Evolutionary conservation across 2,329 filamentous ascomycete genomes (phyloP), one percentile per base, ranked within the genome.

Genomic region (Clarireedia hainanense): DNA sequence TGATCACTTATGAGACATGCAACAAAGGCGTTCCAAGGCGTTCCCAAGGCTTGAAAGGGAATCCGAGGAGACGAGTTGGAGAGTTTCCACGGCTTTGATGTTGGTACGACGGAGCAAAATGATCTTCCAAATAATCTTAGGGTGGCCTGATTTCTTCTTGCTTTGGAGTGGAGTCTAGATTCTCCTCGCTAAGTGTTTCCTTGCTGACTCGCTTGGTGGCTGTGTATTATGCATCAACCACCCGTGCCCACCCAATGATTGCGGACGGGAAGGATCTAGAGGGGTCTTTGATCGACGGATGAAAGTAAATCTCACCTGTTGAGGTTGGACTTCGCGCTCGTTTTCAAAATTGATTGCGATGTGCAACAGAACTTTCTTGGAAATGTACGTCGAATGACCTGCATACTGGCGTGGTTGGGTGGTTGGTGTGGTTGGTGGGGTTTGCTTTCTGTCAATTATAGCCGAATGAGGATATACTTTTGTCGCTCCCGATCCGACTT

Each of bases 101-200:
- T 12, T 48, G 26, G 27, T 36, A 34, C 46, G 12, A 48, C 7
- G 30, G 10, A 34, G 30, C 30, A 34, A 34, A 34, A 34, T 48
- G 47, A 48, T 48, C 47, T 36, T 48, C 50, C 50, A 47, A 47
- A 15, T 34, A 34, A 34, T 34, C 30, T 34, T 12, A 34, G 30
- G 9, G 24, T 53, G 50, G 50, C 50, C 50, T 53, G 50, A 53
- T 53, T 53, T 52, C 20, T 47, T 47, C 39, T 47, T 52, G 40
- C 47, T 47, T 52, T 53, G 37, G 50, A 36, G 20, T 34, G 30
- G 30, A 47, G 42, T 53, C 50, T 53, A 53, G 50, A 53, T 17
- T 34, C 27, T 17, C 10, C 39, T 53, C 50, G 50, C 43, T 47
- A 47, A 24, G 20, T 37, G 12, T 39, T 52, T 12, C 30, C 30